Evolutionary conservation across 2,329 filamentous ascomycete genomes (phyloP).

Genomic region (Pleurostoma richardsiae): DNA sequence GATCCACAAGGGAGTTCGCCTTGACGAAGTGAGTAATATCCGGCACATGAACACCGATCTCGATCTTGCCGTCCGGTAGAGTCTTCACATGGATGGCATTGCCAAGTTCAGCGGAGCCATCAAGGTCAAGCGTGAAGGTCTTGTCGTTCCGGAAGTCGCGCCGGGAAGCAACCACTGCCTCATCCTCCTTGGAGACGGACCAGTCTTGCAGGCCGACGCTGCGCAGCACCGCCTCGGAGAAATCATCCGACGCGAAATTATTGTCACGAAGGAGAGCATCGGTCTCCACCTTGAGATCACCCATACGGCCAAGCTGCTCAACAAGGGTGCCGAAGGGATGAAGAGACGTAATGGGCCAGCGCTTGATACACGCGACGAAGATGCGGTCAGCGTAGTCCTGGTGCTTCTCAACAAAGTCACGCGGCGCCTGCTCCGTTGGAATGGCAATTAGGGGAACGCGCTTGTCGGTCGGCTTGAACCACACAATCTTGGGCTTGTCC

Average conservation of each 20-base stretch:
- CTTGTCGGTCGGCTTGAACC: slow-evolving; percentile 99
- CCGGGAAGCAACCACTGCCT: slow-evolving; percentile 65
- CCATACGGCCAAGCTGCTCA: slow-evolving; percentile 95
- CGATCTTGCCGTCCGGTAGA: slow-evolving; percentile 76
- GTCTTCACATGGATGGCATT: slow-evolving; percentile 91
- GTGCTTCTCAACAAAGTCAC: slow-evolving; percentile 97
- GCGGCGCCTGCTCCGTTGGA: slow-evolving; percentile 93
- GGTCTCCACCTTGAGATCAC: slow-evolving; percentile 94
- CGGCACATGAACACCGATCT: slow-evolving; percentile 91
- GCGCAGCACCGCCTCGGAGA: slow-evolving; percentile 91
- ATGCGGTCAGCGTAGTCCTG: slow-evolving; percentile 97
- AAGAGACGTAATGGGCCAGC: slow-evolving; percentile 98
- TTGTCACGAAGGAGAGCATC: slow-evolving; percentile 96
- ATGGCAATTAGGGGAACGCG: slow-evolving; percentile 97
- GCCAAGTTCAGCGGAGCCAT: slow-evolving; percentile 81
- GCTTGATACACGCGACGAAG: slow-evolving; percentile 98
- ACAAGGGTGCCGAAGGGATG: slow-evolving; percentile 97
- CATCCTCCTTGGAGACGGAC: slow-evolving; percentile 79
- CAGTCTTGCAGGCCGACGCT: slow-evolving; percentile 91
- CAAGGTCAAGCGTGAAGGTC: slow-evolving; percentile 88
- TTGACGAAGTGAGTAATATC: slow-evolving; percentile 98
- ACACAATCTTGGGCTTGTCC: slow-evolving; percentile 99
- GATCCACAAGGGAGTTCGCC: slow-evolving; percentile 88
- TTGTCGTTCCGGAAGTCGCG: slow-evolving; percentile 88
- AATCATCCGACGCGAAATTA: slow-evolving; percentile 97